Conservation (phyloP, 1,284 basidiomycete genomes). For the Trichosporon ovoides region DNA sequence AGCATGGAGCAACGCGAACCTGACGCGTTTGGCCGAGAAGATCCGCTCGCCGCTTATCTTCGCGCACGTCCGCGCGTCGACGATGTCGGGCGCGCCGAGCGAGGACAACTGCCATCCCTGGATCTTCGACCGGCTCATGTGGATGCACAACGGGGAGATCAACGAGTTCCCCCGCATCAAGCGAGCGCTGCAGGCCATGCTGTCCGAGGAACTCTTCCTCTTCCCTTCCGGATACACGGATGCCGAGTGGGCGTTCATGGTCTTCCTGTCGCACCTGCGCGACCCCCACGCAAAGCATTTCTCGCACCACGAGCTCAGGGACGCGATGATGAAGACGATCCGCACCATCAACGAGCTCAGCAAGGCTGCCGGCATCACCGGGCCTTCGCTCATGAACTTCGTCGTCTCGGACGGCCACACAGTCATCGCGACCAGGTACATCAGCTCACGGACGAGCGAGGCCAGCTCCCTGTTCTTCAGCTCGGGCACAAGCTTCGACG, state of each 20-base stretch:
- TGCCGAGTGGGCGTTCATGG: conserved; percentile 91
- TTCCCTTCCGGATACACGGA: conserved; percentile 89
- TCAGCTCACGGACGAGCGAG: conserved; percentile 83
- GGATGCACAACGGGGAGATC: conserved; percentile 91
- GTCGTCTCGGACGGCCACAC: conserved; percentile 91
- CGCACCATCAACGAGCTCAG: conserved; percentile 67
- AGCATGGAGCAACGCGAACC: conserved; percentile 90
- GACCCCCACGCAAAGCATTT: conserved; percentile 61
- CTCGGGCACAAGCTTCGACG: conserved; percentile 87
- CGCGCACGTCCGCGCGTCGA: conserved; percentile 87
- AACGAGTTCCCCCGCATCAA: conserved; percentile 76
- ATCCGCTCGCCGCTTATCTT: conserved; percentile 90
- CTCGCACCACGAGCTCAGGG: conserved; percentile 47
- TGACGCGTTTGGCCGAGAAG: conserved; percentile 84
- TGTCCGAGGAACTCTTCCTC: conserved; percentile 78
- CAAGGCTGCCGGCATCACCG: conserved; percentile 61
- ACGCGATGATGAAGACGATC: conserved; percentile 84
- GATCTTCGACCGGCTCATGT: conserved; percentile 81
- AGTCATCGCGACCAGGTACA: conserved; percentile 90
- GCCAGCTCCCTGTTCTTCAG: conserved; percentile 95
- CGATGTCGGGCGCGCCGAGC: conserved; percentile 65
- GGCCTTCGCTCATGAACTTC: conserved; percentile 93
- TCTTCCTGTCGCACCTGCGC: conserved; percentile 79
- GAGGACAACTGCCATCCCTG: conserved; percentile 94
- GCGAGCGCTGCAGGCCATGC: conserved; percentile 63